Evolutionary conservation across 208 protist species (phyloP), one percentile per base, ranked within the genome.

Genomic region (Endotrypanum monterogeii): DNA sequence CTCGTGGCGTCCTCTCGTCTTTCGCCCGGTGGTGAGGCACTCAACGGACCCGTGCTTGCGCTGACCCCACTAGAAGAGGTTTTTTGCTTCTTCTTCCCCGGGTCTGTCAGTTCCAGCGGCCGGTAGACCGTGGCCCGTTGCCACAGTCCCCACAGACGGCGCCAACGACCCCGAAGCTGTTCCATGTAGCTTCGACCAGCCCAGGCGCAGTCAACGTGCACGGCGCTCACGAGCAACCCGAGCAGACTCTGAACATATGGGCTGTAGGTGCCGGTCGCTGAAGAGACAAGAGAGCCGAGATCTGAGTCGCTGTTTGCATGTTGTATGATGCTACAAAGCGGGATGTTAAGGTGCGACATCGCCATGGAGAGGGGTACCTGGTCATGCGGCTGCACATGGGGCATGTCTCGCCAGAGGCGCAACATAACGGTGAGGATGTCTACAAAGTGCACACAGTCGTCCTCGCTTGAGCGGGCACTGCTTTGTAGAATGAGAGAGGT

Each of bases 151-250:
- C 76, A 74, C 9, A 91, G 63, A 18, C 82, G 82, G 25, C 68
- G 76, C 87, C 88, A 94, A 9, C 86, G 86, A 9, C 58, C 20
- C 44, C 75, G 85, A 30, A 92, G 79, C 41, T 78, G 77, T 48
- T 76, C 60, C 35, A 72, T 23, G 65, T 88, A 88, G 35, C 30
- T 71, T 28, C 79, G 69, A 35, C 81, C 80, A 0, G 76, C 78
- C 93, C 93, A 97, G 67, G 83, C 84, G 41, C 80, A 79, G 67
- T 95, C 88, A 32, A 89, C 39, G 9, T 76, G 80, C 51, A 94
- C 85, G 35, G 89, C 89, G 2, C 74, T 79, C n/a, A 88, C 79
- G 50, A 95, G 75, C 32, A 95, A 66, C 23, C 76, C 82, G 73
- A 88, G 83, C 20, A 91, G 74, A 37, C 80, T 73, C 76, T 94